A percentile compares a stretch with the other conserved stretches of the same genome.
Evolutionary conservation across 345 rosid species (phyloP).

Genomic region (Turnera subulata): DNA sequence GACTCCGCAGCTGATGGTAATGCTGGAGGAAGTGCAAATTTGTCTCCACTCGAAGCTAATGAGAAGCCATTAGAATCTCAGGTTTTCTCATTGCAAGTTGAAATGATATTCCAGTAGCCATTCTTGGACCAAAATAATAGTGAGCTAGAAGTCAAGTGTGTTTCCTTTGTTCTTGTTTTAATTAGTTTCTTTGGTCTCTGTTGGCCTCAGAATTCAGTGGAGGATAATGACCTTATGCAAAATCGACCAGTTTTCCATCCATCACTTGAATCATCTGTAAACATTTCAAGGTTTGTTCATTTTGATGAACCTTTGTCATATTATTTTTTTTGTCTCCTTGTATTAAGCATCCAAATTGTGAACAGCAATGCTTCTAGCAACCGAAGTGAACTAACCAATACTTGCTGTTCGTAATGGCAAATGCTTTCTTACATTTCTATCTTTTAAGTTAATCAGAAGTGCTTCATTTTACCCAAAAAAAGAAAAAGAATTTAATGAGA

Average conservation of each 20-base stretch:
- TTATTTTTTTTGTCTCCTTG: not conserved
- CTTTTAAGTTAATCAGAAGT: not conserved
- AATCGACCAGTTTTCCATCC: slow-evolving; percentile 33
- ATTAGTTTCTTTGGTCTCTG: slow-evolving; percentile 15
- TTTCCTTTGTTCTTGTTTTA: slow-evolving; percentile 4
- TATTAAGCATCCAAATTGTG: not conserved
- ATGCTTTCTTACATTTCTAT: too few relatives aligned
- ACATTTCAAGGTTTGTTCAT: slow-evolving; percentile 41
- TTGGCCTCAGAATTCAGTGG: slow-evolving; percentile 43
- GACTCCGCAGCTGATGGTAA: slow-evolving; percentile 47
- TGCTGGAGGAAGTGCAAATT: slow-evolving; percentile 50
- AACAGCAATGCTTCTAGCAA: too few relatives aligned
- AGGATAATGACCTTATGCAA: slow-evolving; percentile 33
- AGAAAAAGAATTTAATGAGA: not conserved
- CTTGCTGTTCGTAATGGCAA: too few relatives aligned
- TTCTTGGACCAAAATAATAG: slow-evolving; percentile 9
- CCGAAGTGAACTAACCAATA: too few relatives aligned
- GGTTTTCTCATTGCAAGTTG: slow-evolving; percentile 26
- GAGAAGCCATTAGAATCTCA: slow-evolving; percentile 46
- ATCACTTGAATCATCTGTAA: slow-evolving; percentile 32
- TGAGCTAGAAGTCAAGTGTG: slow-evolving; percentile 8
- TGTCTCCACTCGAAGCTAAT: slow-evolving; percentile 43
- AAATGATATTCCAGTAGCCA: slow-evolving; percentile 34
- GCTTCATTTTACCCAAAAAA: not conserved
- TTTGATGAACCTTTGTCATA: not conserved